phyloP scores from a whole-genome alignment of 495 filamentous ascomycete genomes.

The Hypoxylon lenormandii region DNA sequence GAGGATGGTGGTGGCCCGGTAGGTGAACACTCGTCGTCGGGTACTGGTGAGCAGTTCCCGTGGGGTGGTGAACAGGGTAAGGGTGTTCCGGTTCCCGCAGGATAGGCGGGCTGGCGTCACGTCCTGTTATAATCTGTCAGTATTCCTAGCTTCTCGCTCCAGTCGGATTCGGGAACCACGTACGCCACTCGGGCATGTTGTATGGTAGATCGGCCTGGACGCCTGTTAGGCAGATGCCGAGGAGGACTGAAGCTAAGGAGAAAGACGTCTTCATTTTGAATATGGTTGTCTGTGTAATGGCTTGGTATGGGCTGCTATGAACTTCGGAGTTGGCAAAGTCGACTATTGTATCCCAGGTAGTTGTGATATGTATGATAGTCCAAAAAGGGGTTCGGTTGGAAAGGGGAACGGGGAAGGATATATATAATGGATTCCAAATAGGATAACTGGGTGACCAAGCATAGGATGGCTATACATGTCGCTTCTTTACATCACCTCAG shows the following conservation, averaged over 20 bases:
- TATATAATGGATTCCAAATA: conserved; percentile 10
- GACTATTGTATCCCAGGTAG: conserved; percentile 1
- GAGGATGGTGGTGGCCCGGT: conserved; percentile 6
- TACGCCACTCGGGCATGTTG: conserved; percentile 26
- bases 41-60: not conserved
- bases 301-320: not conserved
- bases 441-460: not conserved
- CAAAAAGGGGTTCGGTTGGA: not conserved
- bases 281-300: not conserved
- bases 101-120: not conserved
- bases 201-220: conserved; percentile 40
- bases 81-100: not conserved
- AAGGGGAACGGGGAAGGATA: not conserved
- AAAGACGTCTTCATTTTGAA: conserved; percentile 41
- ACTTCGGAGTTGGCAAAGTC: not conserved
- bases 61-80: not conserved
- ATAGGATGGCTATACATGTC: not conserved
- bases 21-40: conserved; percentile 12
- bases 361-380: not conserved
- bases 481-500: conserved; percentile 23
- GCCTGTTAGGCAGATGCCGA: conserved; percentile 38
- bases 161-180: not conserved
- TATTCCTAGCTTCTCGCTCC: not conserved
- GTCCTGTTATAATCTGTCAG: conserved; percentile 1
- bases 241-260: conserved; percentile 22